phyloP scores from a whole-genome alignment of 768 basidiomycete species.

The Suillus sp. region DNA sequence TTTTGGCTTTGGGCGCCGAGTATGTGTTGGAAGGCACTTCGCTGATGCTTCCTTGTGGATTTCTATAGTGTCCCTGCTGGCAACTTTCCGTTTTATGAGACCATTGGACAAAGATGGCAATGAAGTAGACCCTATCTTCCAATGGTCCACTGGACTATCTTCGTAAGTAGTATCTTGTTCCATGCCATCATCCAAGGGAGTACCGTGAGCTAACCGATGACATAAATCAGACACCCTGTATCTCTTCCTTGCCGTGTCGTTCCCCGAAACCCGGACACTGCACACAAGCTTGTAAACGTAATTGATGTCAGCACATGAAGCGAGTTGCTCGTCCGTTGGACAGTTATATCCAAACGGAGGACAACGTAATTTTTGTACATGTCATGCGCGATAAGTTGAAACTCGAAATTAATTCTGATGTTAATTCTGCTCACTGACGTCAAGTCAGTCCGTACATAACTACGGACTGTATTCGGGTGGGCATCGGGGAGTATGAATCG shows the following conservation, averaged over 20 bases:
- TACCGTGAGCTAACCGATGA: conserved; percentile 12
- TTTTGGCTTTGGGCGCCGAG: conserved; percentile 35
- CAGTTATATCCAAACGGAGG: neutral
- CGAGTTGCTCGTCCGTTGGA: neutral
- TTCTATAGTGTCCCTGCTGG: conserved; percentile 32
- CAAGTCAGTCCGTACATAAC: too few relatives aligned
- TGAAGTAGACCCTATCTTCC: conserved; percentile 27
- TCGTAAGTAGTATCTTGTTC: conserved; percentile 29
- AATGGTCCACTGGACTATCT: conserved; percentile 31
- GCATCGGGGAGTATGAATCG: neutral
- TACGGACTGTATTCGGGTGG: neutral
- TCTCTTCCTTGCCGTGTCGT: conserved; percentile 32
- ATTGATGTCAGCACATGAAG: conserved; percentile 18
- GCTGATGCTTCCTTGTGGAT: conserved; percentile 36
- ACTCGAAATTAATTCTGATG: neutral
- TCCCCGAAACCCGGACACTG: conserved; percentile 20
- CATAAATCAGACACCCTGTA: conserved; percentile 28
- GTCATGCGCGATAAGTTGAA: neutral
- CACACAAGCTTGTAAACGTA: conserved; percentile 20
- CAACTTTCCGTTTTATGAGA: conserved; percentile 34
- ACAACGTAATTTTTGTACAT: neutral
- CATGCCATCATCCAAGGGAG: neutral
- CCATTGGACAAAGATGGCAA: conserved; percentile 27
- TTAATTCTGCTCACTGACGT: too few relatives aligned
- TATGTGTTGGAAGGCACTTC: conserved; percentile 34